Base-by-base conservation (phyloP, 306 rosid species). In the Sesbania bispinosa region DNA sequence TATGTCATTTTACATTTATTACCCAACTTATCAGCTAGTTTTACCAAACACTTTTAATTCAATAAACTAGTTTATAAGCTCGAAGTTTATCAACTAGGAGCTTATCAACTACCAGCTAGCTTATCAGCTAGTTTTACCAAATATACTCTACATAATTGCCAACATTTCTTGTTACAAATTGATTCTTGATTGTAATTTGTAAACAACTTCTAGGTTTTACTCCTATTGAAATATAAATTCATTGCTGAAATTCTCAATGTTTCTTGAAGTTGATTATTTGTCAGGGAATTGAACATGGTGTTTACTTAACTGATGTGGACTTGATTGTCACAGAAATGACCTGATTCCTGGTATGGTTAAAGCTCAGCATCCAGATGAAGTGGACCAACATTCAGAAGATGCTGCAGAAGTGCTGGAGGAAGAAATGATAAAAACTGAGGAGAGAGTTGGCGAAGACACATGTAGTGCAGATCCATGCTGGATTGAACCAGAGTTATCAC, bases 401-500 rank as follows among this genome's bases (percentile, higher is more conserved):
- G 42, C 52, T 54, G 69, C 73, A 62, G 66, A 75, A 65, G 61
- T 65, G 19, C 43, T 20, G 2, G 76, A 69, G 64, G 68, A 52
- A 20, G 79, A 47, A 62, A 74, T n/a, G n/a, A n/a, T 47, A 39
- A 55, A 80, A 73, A 16, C 43, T 35, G 78, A 47, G 18, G 83
- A 74, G 23, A 69, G 62, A 23, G 59, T 67, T 64, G 74, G 61
- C 48, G 13, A 43, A 39, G 80, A 74, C 26, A 52, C 78, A 54
- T 76, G 21, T 39, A 29, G 30, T 84, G 74, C 79, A 32, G 82
- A 79, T 82, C 78, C 76, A 43, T 63, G 68, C 82, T 73, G 71
- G 85, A 61, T 54, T 58, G 91, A 85, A 62, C 62, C 91, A 63
- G 89, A 82, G 71, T 54, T 88, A 73, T 85, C 85, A 59, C 80